Base-by-base conservation (phyloP, 2,329 filamentous ascomycete genomes). In the Ophiostoma fasciatum region DNA sequence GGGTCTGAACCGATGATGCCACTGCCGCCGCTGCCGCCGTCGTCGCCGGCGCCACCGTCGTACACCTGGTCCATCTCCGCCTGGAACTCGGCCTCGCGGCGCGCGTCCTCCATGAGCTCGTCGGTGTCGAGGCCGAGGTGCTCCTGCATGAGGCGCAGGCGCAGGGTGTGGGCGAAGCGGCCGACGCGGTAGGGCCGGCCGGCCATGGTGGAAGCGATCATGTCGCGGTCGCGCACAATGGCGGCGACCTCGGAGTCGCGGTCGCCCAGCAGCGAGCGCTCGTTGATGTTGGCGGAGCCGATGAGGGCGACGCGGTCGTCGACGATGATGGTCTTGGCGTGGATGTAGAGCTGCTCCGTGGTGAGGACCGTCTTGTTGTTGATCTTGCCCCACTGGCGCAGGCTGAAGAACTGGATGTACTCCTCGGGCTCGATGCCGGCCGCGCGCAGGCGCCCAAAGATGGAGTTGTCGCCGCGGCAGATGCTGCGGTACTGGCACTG, bases 211-310 rank as follows among this genome's bases (percentile, higher is more conserved):
- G 87, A 94, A 66, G 75, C 78, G 39, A 94, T 72, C 74, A 94
- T 85, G 53, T 94, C 84, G 2, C 82, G 88, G 53, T 98, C 90
- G 36, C 88, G 75, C 28, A 98, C 82, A 29, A 96, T 71, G 7
- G 87, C 79, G 5, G 88, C 90, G 43, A 82, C 76, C 57, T 98
- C 90, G 0, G 88, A 94, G 56, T 98, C 90, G 49, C 90, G 74
- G 33, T 74, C 79, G 8, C 90, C 90, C 42, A 94, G 58, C 84
- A 96, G 85, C 7, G 88, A 96, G 31, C 90, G 77, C 57, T 98
- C 90, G 49, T 98, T 98, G 64, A 98, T 96, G 53, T 98, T 98
- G 36, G 90, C 90, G 31, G 88, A 96, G 14, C 90, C 90, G 48
- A 98, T 98, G 42, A 98, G 76, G 15, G 80, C 88, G 39, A 90